phyloP scores from a whole-genome alignment of 2,329 filamentous ascomycete species.

The Hysterium pulicare region DNA sequence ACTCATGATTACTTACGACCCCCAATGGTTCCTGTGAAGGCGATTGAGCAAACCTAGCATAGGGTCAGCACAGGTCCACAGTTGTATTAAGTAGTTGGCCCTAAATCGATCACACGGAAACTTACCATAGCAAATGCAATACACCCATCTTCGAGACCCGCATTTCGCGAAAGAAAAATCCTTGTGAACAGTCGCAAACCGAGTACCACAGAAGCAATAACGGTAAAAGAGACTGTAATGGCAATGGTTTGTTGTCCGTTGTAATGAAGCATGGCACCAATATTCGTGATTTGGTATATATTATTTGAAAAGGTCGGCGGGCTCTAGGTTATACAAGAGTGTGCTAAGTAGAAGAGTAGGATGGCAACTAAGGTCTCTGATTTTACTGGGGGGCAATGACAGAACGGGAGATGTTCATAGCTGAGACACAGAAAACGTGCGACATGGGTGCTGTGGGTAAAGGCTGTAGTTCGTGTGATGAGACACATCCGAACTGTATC shows the following conservation, averaged over 20 bases:
- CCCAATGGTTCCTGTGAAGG: conserved; percentile 23
- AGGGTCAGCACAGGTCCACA: not conserved
- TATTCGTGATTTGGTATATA: not conserved
- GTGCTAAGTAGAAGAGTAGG: not conserved
- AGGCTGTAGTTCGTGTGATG: not conserved
- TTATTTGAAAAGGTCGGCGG: not conserved
- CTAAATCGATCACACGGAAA: not conserved
- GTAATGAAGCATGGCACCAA: not conserved
- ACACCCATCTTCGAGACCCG: conserved; percentile 27
- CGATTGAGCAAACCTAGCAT: conserved; percentile 22
- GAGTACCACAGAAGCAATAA: conserved; percentile 26
- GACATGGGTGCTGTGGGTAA: not conserved
- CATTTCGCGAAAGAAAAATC: conserved; percentile 19
- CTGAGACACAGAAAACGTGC: not conserved
- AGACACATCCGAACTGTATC: not conserved
- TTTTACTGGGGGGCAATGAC: not conserved
- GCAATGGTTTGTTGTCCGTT: conserved; percentile 22
- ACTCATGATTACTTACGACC: no score
- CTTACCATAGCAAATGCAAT: conserved; percentile 32
- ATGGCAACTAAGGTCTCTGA: not conserved
- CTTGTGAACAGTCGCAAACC: conserved; percentile 31
- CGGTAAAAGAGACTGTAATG: conserved; percentile 29
- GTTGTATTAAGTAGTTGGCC: conserved; percentile 7
- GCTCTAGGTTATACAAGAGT: not conserved
- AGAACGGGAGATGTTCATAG: not conserved